Conservation (phyloP, 495 filamentous ascomycete genomes). For the Mytilinidion resinicola region DNA sequence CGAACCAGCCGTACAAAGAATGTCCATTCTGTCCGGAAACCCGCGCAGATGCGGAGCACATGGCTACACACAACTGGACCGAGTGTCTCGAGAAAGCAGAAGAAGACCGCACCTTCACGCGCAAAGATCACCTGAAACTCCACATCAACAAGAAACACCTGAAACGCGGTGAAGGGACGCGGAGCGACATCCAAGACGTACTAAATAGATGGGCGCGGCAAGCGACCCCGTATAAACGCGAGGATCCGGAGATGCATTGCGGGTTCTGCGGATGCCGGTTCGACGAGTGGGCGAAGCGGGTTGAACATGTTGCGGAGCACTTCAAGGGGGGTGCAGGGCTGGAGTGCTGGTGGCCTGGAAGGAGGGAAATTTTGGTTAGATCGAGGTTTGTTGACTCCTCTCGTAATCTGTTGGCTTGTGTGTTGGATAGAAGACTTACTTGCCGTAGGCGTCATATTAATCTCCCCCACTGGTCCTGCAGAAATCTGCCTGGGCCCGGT, state of each 20-base stretch:
- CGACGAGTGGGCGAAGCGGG: neutral
- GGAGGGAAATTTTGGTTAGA: too few species aligned
- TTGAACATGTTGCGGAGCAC: neutral
- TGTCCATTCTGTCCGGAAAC: neutral
- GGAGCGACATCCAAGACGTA: neutral
- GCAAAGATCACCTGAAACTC: neutral
- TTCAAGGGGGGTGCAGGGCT: neutral
- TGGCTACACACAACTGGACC: neutral
- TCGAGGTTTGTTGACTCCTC: too few species aligned
- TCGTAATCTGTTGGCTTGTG: too few species aligned
- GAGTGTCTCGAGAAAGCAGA: neutral
- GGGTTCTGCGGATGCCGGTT: neutral
- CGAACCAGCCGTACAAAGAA: neutral
- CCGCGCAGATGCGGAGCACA: neutral
- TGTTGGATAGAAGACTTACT: too few species aligned
- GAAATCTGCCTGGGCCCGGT: too few species aligned
- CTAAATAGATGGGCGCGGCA: neutral
- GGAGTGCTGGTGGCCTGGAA: neutral
- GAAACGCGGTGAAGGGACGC: neutral
- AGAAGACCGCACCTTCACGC: neutral
- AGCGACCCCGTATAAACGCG: neutral
- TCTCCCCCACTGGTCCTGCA: too few species aligned
- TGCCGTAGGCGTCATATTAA: too few species aligned
- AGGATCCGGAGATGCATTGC: neutral
- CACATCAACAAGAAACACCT: neutral